These are phyloP conservation scores for Ceratocystis variospora DNA, from an alignment of 2,329 filamentous ascomycete genomes.

Conservation along the genomic window DNA sequence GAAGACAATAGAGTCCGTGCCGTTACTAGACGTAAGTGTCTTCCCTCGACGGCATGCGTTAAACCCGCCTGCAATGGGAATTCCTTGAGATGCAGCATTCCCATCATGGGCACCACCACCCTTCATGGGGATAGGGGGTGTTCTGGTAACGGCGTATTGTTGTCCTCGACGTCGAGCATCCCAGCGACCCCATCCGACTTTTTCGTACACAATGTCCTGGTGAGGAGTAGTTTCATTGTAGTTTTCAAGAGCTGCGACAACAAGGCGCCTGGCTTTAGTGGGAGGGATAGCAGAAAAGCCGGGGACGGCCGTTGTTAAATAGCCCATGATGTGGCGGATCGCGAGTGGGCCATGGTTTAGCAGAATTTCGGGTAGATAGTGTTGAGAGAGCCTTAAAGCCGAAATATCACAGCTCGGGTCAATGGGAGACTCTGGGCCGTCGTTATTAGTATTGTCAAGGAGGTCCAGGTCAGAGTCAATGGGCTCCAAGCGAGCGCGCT, in stretches of 20 bases:
- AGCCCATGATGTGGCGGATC: slow-evolving; percentile 90
- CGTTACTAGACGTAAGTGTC: slow-evolving; percentile 46
- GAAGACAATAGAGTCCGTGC: slow-evolving; percentile 55
- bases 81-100: slow-evolving; percentile 29
- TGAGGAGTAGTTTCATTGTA: slow-evolving; percentile 42
- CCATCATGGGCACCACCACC: slow-evolving; percentile 26
- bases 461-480: slow-evolving; percentile 83
- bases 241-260: slow-evolving; percentile 83
- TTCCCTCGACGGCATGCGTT: slow-evolving; percentile 29
- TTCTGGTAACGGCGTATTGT: slow-evolving; percentile 30
- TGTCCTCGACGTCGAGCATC: slow-evolving; percentile 65
- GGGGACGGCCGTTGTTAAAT: slow-evolving; percentile 82
- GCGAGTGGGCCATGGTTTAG: slow-evolving; percentile 79
- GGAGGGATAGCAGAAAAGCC: slow-evolving; percentile 82
- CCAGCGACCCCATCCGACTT: slow-evolving; percentile 96
- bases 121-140: slow-evolving; percentile 25
- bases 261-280: slow-evolving; percentile 76
- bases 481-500: slow-evolving; percentile 43
- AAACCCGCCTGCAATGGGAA: slow-evolving; percentile 40
- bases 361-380: slow-evolving; percentile 82
- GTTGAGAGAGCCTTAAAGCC: slow-evolving; percentile 68
- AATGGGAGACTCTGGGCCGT: slow-evolving; percentile 31
- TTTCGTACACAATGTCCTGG: slow-evolving; percentile 73
- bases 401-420: slow-evolving; percentile 77
- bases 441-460: slow-evolving; percentile 41